Percentiles rank a stretch among this genome's conserved stretches.
Evolutionary conservation across 768 basidiomycete genomes (phyloP).

Genomic region (Boletus subcaerulescens): DNA sequence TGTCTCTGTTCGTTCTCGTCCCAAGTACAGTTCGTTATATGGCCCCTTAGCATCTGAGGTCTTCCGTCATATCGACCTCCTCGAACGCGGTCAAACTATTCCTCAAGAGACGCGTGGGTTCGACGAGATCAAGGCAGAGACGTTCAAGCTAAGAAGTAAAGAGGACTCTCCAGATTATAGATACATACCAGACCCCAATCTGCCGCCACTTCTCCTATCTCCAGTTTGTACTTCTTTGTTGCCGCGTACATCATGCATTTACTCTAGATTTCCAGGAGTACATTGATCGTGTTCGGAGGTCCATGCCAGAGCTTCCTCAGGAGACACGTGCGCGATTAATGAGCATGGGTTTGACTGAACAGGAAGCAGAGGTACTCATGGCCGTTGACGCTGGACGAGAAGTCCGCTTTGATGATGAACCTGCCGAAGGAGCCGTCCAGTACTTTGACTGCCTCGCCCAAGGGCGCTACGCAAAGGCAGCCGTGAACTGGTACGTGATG

Average conservation of each 20-base stretch:
- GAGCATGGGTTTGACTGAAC: conserved; percentile 48
- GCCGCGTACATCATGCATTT: neutral
- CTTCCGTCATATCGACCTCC: conserved; percentile 66
- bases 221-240: conserved; percentile 35
- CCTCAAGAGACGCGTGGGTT: conserved; percentile 90
- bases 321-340: conserved; percentile 58
- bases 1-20: conserved; percentile 19
- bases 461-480: conserved; percentile 62
- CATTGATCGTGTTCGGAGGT: conserved; percentile 46
- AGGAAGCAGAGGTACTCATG: conserved; percentile 76
- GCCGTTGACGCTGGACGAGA: conserved; percentile 64
- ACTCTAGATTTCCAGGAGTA: conserved; percentile 48
- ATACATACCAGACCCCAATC: conserved; percentile 97
- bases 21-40: neutral
- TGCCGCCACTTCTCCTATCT: conserved; percentile 67
- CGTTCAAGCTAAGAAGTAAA: conserved; percentile 81
- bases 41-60: conserved; percentile 70
- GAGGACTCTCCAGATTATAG: conserved; percentile 95
- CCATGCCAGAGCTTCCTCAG: conserved; percentile 77
- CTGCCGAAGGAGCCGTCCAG: conserved; percentile 51
- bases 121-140: conserved; percentile 76
- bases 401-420: conserved; percentile 59
- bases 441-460: conserved; percentile 76
- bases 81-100: conserved; percentile 44
- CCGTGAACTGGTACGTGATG: conserved; percentile 75